Base-by-base conservation (phyloP, 495 filamentous ascomycete genomes). In the Melanomma pulvis-pyrius region DNA sequence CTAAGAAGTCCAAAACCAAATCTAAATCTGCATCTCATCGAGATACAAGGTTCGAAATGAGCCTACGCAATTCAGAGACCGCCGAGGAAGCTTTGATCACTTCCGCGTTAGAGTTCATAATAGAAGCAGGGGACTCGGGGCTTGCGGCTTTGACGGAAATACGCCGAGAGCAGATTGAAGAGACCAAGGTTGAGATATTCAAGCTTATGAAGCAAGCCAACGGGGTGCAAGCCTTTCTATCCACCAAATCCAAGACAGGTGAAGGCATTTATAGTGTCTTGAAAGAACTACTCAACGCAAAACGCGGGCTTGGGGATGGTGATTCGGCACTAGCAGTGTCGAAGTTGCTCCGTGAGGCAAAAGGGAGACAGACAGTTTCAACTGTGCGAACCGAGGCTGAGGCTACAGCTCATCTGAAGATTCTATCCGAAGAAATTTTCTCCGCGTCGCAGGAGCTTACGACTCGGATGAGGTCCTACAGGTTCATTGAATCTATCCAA, bases 1-100 rank as follows among this genome's bases (percentile, higher is more conserved):
- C 6, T 49, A 70, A 58, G n/a, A 21, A 24, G 13, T 53, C 66
- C n/a, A 48, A 28, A 12, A 58, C 32, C 13, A 36, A 21, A 17
- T 8, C 7, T 7, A 41, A 21, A 17, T 8, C 7, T 7, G n/a
- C 46, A 19, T n/a, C 71, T 3, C 65, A 74, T 44, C 50, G 69
- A 0, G 46, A 51, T 0, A 19, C 49, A 12, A 54, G 65, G 7
- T 24, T 77, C 7, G 55, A 71, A 39, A 32, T 13, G 0, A 65
- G 52, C 21, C 30, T 77, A 7, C 41, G 36, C 5, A 58, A 56
- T 34, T 65, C 69, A 0, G 30, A 34, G 0, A 71, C 67, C 3
- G 56, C 70, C 17, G 75, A 77, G 36, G 75, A 74, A 32, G 74
- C 75, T 17, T 62, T 76, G 5, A 47, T 72, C 5, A 73, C 65